Base-by-base conservation (phyloP, 257 asterid genomes). In the Gynochthodes officinalis region DNA sequence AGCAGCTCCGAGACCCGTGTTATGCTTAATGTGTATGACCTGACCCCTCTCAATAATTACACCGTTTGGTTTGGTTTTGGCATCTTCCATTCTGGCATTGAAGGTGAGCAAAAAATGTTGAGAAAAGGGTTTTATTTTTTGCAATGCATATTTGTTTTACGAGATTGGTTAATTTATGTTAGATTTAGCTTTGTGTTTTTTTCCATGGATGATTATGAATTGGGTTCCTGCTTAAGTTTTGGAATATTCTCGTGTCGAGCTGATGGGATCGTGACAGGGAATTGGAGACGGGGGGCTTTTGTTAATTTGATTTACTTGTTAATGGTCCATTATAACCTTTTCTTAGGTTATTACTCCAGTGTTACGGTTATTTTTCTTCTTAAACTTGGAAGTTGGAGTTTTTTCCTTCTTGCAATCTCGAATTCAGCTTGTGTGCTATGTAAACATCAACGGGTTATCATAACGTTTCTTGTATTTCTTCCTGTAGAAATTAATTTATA, bases 1-100 rank as follows among this genome's bases (percentile, higher is more conserved):
- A 32, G 75, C 43, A 62, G 80, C 78, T 76, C 35, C 48, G 83
- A 73, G 54, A 48, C 86, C 57, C 86, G 75, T 69, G 85, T 82
- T 54, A 74, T 77, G 64, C 80, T 84, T 67, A 84, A 84, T 70
- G 86, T 84, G 6, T 84, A 84, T 69, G 89, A 84, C 67, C 89
- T 84, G 52, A 77, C 85, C 16, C 86, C 89, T 57, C 44, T 62
- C 42, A 84, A 84, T 66, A 74, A 78, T 57, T 84, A 84, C 68
- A 46, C 81, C 44, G 69, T 73, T 77, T 84, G 89, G 89, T 57
- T 84, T 62, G 89, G 89, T 58, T 64, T 82, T 72, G 89, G 89
- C 71, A 73, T 84, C 69, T 84, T 84, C 73, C 89, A 84, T 79
- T 84, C 89, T 57, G 89, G 89, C 32, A 82, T 84, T 73, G 86